These are phyloP conservation scores for Corylus heterophylla DNA, from an alignment of 306 rosid species.

Conservation along the genomic window DNA sequence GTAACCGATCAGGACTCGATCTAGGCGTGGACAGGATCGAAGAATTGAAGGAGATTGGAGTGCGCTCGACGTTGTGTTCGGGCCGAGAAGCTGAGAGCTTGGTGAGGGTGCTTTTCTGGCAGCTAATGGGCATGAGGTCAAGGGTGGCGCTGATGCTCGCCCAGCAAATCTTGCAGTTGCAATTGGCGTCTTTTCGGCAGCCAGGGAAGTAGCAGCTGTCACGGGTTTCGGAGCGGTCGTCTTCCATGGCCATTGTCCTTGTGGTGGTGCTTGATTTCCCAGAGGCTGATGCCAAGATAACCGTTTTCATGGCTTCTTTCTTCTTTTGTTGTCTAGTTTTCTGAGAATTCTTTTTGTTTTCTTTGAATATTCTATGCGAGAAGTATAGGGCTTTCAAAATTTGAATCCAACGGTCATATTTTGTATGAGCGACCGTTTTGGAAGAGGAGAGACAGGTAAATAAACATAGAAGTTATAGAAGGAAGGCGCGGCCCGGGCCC, in stretches of 20 bases:
- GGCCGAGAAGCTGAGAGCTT: slow-evolving; percentile 56
- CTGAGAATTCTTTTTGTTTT: neutral
- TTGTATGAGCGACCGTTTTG: neutral
- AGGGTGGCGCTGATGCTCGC: slow-evolving; percentile 84
- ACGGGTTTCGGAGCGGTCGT: slow-evolving; percentile 38
- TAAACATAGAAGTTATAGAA: too few relatives aligned
- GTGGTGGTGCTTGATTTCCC: slow-evolving; percentile 41
- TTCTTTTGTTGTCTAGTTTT: neutral
- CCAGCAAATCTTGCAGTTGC: slow-evolving; percentile 71
- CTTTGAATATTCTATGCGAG: neutral
- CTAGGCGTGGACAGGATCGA: slow-evolving; percentile 54
- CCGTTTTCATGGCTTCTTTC: slow-evolving; percentile 44
- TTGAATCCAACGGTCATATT: slow-evolving; percentile 72
- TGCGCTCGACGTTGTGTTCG: slow-evolving; percentile 25
- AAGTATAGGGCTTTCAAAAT: slow-evolving; percentile 29
- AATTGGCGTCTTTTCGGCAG: slow-evolving; percentile 80
- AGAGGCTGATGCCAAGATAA: slow-evolving; percentile 16
- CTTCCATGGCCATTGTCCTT: slow-evolving; percentile 33
- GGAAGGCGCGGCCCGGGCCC: too few relatives aligned
- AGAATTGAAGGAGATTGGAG: slow-evolving; percentile 64
- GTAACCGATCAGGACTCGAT: slow-evolving; percentile 19
- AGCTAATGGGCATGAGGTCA: slow-evolving; percentile 71
- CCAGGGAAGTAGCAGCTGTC: slow-evolving; percentile 80
- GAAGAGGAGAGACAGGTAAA: neutral
- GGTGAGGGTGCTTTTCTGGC: slow-evolving; percentile 62